Conservation (phyloP, 345 rosid species). For the Raphanus sativus region DNA sequence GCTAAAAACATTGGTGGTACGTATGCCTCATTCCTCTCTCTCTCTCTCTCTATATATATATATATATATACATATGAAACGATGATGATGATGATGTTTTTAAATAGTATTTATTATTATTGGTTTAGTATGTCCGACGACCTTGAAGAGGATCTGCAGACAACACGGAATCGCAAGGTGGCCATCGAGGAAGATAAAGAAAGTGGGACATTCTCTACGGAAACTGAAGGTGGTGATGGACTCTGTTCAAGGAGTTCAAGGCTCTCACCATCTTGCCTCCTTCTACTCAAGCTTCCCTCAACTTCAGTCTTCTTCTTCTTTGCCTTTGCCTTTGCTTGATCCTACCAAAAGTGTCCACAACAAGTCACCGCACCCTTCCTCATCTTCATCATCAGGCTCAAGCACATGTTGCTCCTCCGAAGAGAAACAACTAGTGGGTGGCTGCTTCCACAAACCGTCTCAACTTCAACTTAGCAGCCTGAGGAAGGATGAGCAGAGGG, state of each 20-base stretch:
- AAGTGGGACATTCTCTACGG: conserved; percentile 82
- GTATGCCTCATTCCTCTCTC: not conserved
- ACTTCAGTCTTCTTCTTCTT: conserved; percentile 56
- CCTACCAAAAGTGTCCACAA: conserved; percentile 39
- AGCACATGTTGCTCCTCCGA: conserved; percentile 63
- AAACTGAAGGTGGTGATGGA: conserved; percentile 76
- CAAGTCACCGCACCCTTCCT: too few relatives aligned
- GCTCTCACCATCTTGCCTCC: conserved; percentile 73
- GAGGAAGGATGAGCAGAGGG: conserved; percentile 44
- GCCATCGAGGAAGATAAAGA: conserved; percentile 96
- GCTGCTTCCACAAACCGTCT: conserved; percentile 47
- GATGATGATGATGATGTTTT: conserved; percentile 16
- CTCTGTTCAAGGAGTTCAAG: conserved; percentile 78
- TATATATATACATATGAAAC: not conserved
- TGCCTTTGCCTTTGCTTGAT: conserved; percentile 13
- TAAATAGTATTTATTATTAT: not conserved
- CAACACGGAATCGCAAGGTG: conserved; percentile 85
- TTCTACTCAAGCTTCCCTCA: conserved; percentile 86
- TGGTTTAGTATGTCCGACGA: conserved; percentile 90
- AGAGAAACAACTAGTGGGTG: conserved; percentile 39
- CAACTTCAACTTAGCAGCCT: conserved; percentile 45
- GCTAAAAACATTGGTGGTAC: conserved; percentile 89
- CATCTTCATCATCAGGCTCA: conserved; percentile 79
- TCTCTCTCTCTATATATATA: too few relatives aligned
- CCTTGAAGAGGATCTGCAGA: conserved; percentile 90